Conservation (phyloP, 345 rosid genomes). For the Tarenaya hassleriana region DNA sequence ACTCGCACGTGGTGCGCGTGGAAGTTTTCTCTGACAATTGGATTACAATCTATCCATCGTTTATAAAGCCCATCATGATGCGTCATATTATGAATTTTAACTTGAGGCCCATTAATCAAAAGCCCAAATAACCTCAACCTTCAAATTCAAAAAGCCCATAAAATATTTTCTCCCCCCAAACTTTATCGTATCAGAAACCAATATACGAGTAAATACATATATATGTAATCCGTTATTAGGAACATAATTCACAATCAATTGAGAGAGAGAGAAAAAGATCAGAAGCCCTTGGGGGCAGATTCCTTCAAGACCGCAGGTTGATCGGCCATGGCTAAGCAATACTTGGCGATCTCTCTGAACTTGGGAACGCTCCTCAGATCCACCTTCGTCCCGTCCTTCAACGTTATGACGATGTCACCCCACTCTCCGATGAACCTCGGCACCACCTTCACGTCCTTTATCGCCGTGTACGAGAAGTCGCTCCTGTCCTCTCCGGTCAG, state of each 20-base stretch:
- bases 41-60: too few relatives aligned
- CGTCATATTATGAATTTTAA: too few relatives aligned
- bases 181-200: too few relatives aligned
- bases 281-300: constrained; percentile 48
- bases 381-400: constrained; percentile 74
- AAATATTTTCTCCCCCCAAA: too few relatives aligned
- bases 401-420: constrained; percentile 80
- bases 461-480: constrained; percentile 87
- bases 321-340: constrained; percentile 71
- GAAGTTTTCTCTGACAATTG: too few relatives aligned
- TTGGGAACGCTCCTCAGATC: constrained; percentile 84
- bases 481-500: constrained; percentile 75
- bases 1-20: too few relatives aligned
- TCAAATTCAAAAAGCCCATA: too few relatives aligned
- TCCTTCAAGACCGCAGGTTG: constrained; percentile 48
- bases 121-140: too few relatives aligned
- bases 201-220: not conserved
- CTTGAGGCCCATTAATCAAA: too few relatives aligned
- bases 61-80: too few relatives aligned
- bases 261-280: not conserved
- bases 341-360: constrained; percentile 81
- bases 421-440: constrained; percentile 91
- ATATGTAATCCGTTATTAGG: not conserved
- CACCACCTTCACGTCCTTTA: constrained; percentile 84
- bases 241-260: constrained; percentile 9